Evolutionary conservation across 1,139 yeast species (phyloP).

Genomic region (Geotrichum siamense): DNA sequence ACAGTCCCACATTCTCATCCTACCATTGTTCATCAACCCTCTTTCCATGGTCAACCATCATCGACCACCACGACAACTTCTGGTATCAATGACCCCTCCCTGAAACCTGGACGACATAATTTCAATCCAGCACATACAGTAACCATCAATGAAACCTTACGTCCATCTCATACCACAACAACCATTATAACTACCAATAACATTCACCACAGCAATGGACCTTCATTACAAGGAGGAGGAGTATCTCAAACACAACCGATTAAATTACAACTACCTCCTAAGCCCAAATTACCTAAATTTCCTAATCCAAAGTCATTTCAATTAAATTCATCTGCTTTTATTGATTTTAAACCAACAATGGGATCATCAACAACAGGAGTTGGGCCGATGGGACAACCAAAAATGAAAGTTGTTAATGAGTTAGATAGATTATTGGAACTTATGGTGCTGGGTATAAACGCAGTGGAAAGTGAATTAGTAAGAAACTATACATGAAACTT

Average conservation of each 20-base stretch:
- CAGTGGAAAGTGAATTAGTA: conserved; percentile 11
- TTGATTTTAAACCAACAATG: too few relatives aligned
- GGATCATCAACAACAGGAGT: not conserved
- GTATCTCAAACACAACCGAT: not conserved
- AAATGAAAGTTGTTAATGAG: conserved; percentile 26
- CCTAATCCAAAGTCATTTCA: not conserved
- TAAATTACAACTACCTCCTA: conserved; percentile 1
- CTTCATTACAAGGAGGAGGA: not conserved
- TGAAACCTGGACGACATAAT: too few relatives aligned
- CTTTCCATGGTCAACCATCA: too few relatives aligned
- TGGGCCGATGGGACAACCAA: conserved; percentile 24
- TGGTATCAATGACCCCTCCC: too few relatives aligned
- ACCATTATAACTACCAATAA: not conserved
- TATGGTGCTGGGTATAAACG: conserved; percentile 29
- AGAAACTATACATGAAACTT: conserved; percentile 1
- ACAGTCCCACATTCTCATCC: too few relatives aligned
- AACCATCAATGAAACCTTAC: not conserved
- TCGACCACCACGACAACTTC: too few relatives aligned
- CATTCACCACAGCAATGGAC: too few relatives aligned
- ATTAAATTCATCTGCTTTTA: not conserved
- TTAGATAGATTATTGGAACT: conserved; percentile 28
- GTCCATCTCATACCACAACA: not conserved
- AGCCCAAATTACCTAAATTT: conserved; percentile 1
- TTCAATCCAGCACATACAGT: not conserved
- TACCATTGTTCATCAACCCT: too few relatives aligned